Conservation (phyloP, 352 stramenopile genomes). For the Phytophthora pisi region DNA sequence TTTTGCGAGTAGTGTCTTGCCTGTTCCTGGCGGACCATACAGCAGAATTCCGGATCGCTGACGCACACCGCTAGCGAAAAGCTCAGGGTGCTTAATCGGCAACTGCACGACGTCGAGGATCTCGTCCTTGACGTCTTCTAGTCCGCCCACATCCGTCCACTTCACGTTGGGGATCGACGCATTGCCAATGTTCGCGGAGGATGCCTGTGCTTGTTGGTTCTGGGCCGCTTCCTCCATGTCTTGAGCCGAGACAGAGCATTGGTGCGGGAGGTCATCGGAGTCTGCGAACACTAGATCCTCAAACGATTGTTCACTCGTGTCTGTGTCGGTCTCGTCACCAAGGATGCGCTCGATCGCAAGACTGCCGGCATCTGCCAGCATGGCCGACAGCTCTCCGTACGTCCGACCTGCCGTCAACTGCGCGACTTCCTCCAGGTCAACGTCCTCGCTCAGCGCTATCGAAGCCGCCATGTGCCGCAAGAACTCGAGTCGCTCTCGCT, state of each 20-base stretch:
- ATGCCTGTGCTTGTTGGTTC: slow-evolving; percentile 70
- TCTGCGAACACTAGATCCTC: slow-evolving; percentile 32
- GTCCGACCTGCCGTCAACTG: slow-evolving; percentile 77
- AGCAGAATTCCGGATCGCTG: slow-evolving; percentile 85
- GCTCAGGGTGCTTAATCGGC: slow-evolving; percentile 82
- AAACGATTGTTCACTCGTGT: slow-evolving; percentile 32
- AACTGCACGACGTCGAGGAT: slow-evolving; percentile 91
- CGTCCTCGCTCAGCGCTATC: slow-evolving; percentile 45
- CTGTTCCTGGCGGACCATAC: slow-evolving; percentile 87
- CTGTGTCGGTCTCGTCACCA: slow-evolving; percentile 20
- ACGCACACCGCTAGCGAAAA: slow-evolving; percentile 78
- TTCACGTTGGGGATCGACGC: slow-evolving; percentile 94
- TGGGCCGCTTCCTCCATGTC: slow-evolving; percentile 69
- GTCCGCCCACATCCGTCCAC: slow-evolving; percentile 98
- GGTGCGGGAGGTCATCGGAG: slow-evolving; percentile 14
- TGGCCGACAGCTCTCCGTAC: slow-evolving; percentile 70
- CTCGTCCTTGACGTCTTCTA: slow-evolving; percentile 99
- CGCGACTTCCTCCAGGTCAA: slow-evolving; percentile 63
- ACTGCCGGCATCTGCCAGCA: slow-evolving; percentile 66
- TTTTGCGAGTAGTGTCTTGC: slow-evolving; percentile 96
- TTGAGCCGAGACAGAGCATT: slow-evolving; percentile 41
- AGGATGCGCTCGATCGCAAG: slow-evolving; percentile 58
- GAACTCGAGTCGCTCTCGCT: slow-evolving; percentile 57
- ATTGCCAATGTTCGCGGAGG: slow-evolving; percentile 64
- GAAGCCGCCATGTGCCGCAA: slow-evolving; percentile 51